A percentile compares a stretch with the other conserved stretches of the same genome.
These are phyloP conservation scores for Lathyrus aphaca DNA, from an alignment of 306 rosid species.

Conservation along the genomic window DNA sequence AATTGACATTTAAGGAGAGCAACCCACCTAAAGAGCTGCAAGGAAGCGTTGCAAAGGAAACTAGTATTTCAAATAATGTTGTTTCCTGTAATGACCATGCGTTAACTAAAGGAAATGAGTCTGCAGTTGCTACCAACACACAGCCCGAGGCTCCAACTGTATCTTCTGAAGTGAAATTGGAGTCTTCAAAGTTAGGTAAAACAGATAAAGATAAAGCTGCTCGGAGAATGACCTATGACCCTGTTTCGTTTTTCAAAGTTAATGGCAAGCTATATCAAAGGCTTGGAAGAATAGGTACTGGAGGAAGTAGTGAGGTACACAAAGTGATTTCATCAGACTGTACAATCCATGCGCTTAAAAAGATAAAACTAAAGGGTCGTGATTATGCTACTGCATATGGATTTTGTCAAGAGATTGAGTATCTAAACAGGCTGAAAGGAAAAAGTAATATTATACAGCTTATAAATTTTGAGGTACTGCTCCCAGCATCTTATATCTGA, in stretches of 20 bases:
- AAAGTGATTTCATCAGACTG: conserved; percentile 97
- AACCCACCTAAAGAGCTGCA: conserved; percentile 53
- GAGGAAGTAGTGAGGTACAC: conserved; percentile 99
- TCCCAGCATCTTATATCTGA: conserved; percentile 29
- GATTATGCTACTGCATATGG: too few species aligned
- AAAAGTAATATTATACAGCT: conserved; percentile 95
- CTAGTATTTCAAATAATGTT: conserved; percentile 38
- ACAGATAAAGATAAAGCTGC: conserved; percentile 69
- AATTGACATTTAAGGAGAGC: conserved; percentile 46
- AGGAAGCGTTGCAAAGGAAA: conserved; percentile 47
- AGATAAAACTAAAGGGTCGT: too few species aligned
- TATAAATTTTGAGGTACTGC: conserved; percentile 81
- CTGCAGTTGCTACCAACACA: conserved; percentile 47
- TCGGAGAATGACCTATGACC: conserved; percentile 80
- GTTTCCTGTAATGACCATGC: conserved; percentile 44
- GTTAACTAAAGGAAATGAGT: conserved; percentile 46
- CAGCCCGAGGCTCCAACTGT: conserved; percentile 51
- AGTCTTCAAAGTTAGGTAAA: conserved; percentile 60
- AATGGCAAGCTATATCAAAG: conserved; percentile 94
- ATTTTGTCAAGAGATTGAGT: too few species aligned
- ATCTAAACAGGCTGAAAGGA: too few species aligned
- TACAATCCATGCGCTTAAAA: conserved; percentile 83
- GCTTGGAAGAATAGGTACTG: conserved; percentile 97
- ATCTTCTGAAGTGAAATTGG: conserved; percentile 55
- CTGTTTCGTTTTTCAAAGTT: conserved; percentile 86